Evolutionary conservation across 768 basidiomycete species (phyloP), one percentile per base, ranked within the genome.

Genomic region (Xanthoconium purpureum): DNA sequence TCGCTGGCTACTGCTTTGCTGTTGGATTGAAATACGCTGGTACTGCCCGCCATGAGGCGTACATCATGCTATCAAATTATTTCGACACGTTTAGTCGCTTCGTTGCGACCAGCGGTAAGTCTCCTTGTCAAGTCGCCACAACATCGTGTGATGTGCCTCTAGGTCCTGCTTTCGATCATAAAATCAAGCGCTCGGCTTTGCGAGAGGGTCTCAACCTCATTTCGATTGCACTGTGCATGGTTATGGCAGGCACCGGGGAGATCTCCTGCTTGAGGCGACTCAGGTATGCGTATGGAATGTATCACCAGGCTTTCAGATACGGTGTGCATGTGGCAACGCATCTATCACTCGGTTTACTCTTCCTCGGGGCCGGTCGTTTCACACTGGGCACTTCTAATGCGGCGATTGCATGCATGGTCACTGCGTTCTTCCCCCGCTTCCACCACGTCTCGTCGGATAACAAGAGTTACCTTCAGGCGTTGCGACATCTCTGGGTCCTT

Each of bases 231-330:
- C 74, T 97, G 33, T 86, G 90, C 66, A 89, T 96, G 81, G 89
- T 98, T 42, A 96, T 98, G 92, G 94, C 96, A 2, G 97, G 97
- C 11, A 96, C 94, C 0, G 97, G 97, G 5, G 94, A 98, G 70
- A 83, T 98, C 48, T 89, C 88, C 53, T 92, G 91, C 62, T 77
- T 98, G 17, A 84, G 92, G 18, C 82, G 94, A 20, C 79, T 98
- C 13, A 83, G 97, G 18, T 89, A 91, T 69, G 85, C 90, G 9
- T 98, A 93, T 66, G 96, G 94, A 28, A 87, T 93, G 80, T 85
- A 87, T 65, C 81, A 83, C 59, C 83, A 83, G 44, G 78, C 79
- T 15, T 84, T 87, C 77, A 84, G 88, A 60, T 98, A 95, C 64
- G 94, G 94, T 2, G 85, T 88, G 20, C 94, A 98, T 66, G 85